phyloP scores from a whole-genome alignment of 1,284 basidiomycete genomes.

The Takashimella koratensis region DNA sequence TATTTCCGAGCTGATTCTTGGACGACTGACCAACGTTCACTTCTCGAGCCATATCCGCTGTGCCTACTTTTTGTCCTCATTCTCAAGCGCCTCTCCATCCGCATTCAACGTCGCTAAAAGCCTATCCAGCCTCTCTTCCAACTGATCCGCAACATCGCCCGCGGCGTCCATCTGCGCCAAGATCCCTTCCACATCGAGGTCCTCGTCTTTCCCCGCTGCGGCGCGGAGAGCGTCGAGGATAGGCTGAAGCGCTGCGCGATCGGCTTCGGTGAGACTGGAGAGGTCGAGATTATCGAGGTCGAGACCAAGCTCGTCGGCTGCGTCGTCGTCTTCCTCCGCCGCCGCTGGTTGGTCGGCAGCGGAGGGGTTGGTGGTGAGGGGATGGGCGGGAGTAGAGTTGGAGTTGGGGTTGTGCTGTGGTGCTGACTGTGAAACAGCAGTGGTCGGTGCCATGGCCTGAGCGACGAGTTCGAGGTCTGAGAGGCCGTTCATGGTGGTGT shows the following conservation, averaged over 20 bases:
- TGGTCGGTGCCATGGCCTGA: slow-evolving; percentile 38
- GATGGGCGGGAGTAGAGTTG: background rate
- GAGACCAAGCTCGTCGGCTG: slow-evolving; percentile 3
- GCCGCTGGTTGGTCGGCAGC: background rate
- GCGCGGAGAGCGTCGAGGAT: slow-evolving; percentile 24
- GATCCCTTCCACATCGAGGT: slow-evolving; percentile 34
- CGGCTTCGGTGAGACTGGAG: slow-evolving; percentile 19
- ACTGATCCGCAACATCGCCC: slow-evolving; percentile 42
- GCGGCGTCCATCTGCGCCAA: slow-evolving; percentile 46
- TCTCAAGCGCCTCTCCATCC: slow-evolving; percentile 5
- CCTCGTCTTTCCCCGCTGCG: slow-evolving; percentile 13
- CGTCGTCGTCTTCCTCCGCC: background rate
- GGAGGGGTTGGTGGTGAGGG: background rate
- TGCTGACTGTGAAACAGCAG: slow-evolving; percentile 5
- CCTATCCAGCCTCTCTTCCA: slow-evolving; percentile 45
- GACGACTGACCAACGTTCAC: too few relatives aligned
- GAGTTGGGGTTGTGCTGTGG: slow-evolving; percentile 1
- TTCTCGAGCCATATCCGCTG: too few relatives aligned
- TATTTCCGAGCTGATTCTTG: too few relatives aligned
- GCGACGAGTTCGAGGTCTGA: slow-evolving; percentile 47
- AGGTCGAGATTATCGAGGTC: slow-evolving; percentile 21
- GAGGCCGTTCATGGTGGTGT: slow-evolving; percentile 24
- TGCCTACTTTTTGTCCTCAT: too few relatives aligned
- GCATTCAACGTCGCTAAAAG: slow-evolving; percentile 25
- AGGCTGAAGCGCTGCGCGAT: slow-evolving; percentile 25